Evolutionary conservation across 2,329 filamentous ascomycete genomes (phyloP).

Genomic region (Fusarium secorum): DNA sequence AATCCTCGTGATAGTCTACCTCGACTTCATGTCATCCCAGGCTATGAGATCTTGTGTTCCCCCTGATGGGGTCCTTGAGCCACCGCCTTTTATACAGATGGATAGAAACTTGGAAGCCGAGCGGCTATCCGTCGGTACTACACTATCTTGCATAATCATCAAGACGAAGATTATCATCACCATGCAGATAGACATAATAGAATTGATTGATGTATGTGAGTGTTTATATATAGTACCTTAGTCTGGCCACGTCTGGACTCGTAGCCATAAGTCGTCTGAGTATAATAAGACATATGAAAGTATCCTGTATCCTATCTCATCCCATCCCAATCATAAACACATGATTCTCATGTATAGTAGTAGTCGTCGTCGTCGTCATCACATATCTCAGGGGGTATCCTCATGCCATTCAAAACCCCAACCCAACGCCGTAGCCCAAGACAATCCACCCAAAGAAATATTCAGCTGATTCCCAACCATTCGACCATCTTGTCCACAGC

Average conservation of each 20-base stretch:
- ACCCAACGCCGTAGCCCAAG: conserved; percentile 21
- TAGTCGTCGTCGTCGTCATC: conserved; percentile 1
- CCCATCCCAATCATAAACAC: background rate
- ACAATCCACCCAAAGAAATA: background rate
- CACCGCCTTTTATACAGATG: background rate
- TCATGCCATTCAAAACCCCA: conserved; percentile 2
- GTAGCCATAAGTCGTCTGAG: background rate
- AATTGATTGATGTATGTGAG: background rate
- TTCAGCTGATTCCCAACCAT: conserved; percentile 35
- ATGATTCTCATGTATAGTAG: background rate
- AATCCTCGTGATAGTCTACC: background rate
- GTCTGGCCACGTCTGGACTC: background rate
- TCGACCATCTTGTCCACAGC: conserved; percentile 41
- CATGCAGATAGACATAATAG: background rate
- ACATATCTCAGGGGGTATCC: conserved; percentile 17
- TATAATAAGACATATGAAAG: background rate
- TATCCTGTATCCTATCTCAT: background rate
- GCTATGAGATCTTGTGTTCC: background rate
- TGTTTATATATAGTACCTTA: background rate
- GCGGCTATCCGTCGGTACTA: background rate
- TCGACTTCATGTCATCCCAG: background rate
- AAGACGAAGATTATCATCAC: background rate
- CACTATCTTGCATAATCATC: background rate
- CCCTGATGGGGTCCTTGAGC: background rate
- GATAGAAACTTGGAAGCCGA: background rate